phyloP scores from a whole-genome alignment of 352 stramenopile genomes.

The Pythium dissimile region DNA sequence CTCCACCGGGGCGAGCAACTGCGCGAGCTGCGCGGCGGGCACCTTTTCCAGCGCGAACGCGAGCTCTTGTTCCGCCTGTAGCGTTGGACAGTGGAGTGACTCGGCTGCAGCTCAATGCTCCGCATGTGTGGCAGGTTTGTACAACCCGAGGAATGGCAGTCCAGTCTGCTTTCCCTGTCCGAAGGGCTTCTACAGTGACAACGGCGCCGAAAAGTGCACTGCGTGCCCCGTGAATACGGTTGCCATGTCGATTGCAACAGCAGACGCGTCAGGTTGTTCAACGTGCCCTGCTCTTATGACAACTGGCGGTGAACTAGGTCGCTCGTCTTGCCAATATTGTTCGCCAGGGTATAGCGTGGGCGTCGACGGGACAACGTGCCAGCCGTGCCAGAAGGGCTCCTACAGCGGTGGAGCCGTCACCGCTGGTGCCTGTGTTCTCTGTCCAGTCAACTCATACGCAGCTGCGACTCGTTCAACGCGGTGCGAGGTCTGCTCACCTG shows the following conservation, averaged over 20 bases:
- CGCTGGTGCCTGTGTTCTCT: slow-evolving; percentile 36
- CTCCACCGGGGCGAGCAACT: slow-evolving; percentile 16
- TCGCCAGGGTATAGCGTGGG: background rate
- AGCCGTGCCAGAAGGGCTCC: slow-evolving; percentile 32
- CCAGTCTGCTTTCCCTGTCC: slow-evolving; percentile 47
- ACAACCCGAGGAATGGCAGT: slow-evolving; percentile 36
- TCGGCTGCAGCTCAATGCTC: slow-evolving; percentile 29
- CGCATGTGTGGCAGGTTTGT: slow-evolving; percentile 44
- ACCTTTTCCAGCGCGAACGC: slow-evolving; percentile 43
- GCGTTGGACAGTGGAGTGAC: slow-evolving; percentile 40
- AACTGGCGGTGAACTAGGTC: slow-evolving; percentile 25
- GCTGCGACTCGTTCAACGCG: background rate
- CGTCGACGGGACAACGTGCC: slow-evolving; percentile 15
- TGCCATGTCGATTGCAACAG: slow-evolving; percentile 21
- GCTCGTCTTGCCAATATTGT: slow-evolving; percentile 17
- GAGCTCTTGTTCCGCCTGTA: slow-evolving; percentile 35
- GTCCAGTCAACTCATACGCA: slow-evolving; percentile 39
- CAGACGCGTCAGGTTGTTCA: slow-evolving; percentile 24
- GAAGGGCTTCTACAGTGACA: slow-evolving; percentile 56
- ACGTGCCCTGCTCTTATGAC: slow-evolving; percentile 35
- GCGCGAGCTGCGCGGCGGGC: slow-evolving; percentile 23
- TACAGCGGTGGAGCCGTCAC: slow-evolving; percentile 29
- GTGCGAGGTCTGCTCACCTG: slow-evolving; percentile 17
- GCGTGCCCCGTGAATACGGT: slow-evolving; percentile 55
- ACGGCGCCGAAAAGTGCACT: slow-evolving; percentile 24